These are phyloP conservation scores for Tylopilus microsporus DNA, from an alignment of 1,284 basidiomycete genomes.

Conservation along the genomic window DNA sequence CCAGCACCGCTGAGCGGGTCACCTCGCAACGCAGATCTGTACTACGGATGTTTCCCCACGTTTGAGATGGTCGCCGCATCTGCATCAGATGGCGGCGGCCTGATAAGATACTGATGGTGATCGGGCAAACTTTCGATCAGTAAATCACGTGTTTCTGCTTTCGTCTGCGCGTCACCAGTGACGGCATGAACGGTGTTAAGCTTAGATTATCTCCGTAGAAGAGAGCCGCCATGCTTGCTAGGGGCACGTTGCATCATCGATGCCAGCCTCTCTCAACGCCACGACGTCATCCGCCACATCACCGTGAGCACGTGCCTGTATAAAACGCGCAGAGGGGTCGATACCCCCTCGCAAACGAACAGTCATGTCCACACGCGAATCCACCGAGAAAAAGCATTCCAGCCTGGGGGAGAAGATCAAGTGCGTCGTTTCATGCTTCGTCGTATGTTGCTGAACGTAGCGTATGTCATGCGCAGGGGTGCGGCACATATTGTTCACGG, in stretches of 20 bases:
- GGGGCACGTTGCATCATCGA: slow-evolving; percentile 16
- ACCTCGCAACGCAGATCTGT: background rate
- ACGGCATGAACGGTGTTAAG: slow-evolving; percentile 15
- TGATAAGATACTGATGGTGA: too few relatives aligned
- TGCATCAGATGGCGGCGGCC: background rate
- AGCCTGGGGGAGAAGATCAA: slow-evolving; percentile 19
- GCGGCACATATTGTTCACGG: slow-evolving; percentile 27
- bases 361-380: slow-evolving; percentile 15
- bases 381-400: slow-evolving; percentile 1
- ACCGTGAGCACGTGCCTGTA: slow-evolving; percentile 15
- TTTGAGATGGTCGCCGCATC: background rate
- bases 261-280: background rate
- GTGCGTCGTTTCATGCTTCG: slow-evolving; percentile 3
- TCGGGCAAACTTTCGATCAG: slow-evolving; percentile 9
- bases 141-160: slow-evolving; percentile 8
- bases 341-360: background rate
- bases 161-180: background rate
- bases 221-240: background rate
- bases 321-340: background rate
- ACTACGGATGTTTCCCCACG: background rate
- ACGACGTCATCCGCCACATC: slow-evolving; percentile 25
- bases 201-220: slow-evolving; percentile 1
- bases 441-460: background rate
- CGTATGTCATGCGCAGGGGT: slow-evolving; percentile 16
- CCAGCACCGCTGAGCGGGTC: background rate